Evolutionary conservation across 441 rosid species (phyloP).

Genomic region (Syzygium syzygioides): DNA sequence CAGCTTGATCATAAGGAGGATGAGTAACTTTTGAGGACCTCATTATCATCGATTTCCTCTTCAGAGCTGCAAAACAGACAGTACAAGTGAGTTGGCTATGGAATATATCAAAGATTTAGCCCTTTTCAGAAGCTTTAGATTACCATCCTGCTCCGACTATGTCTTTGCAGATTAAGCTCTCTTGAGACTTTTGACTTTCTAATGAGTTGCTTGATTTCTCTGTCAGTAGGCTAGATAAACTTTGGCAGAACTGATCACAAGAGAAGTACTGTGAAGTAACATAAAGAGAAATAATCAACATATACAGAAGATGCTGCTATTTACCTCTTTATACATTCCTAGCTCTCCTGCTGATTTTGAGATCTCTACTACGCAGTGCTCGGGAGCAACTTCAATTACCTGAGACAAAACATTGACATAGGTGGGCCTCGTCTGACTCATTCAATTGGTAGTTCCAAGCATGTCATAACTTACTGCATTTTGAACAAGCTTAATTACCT

Average conservation of each 20-base stretch:
- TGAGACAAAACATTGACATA: background rate
- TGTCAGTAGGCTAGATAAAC: conserved; percentile 59
- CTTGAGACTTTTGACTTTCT: conserved; percentile 16
- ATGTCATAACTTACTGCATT: background rate
- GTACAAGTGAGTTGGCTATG: conserved; percentile 6
- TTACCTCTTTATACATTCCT: conserved; percentile 10
- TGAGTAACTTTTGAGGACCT: conserved; percentile 22
- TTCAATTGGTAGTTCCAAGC: background rate
- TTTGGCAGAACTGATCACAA: conserved; percentile 67
- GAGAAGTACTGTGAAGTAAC: background rate
- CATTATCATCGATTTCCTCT: conserved; percentile 6
- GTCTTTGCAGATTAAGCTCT: conserved; percentile 6
- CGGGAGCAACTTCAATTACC: conserved; percentile 13
- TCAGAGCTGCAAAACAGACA: conserved; percentile 31
- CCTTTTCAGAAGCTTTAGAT: background rate
- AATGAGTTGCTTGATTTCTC: conserved; percentile 34
- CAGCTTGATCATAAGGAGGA: conserved; percentile 22
- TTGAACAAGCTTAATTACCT: conserved; percentile 31
- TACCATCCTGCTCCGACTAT: conserved; percentile 31
- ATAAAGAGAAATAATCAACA: background rate
- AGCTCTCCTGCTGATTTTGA: conserved; percentile 13
- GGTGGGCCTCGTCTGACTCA: background rate
- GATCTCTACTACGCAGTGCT: conserved; percentile 15
- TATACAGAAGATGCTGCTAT: background rate
- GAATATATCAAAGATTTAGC: background rate